Evolutionary conservation across 371 early-diverging fungal species (phyloP), one percentile per base, ranked within the genome.

Genomic region (Mucor mucedo): DNA sequence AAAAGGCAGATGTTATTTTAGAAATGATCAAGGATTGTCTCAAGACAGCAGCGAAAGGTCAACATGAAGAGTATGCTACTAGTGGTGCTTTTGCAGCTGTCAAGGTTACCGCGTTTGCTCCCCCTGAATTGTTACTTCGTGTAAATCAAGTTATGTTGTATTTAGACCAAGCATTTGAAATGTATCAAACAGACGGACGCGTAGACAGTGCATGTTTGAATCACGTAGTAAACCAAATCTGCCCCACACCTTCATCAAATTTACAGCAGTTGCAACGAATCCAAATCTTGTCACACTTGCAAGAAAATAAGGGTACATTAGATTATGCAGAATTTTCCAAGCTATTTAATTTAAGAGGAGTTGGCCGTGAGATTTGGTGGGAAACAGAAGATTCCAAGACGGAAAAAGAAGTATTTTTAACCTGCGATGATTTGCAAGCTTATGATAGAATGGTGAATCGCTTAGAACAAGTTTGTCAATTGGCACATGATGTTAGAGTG

Each of bases 61-160:
- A 84, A 54, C 78, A 52, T 14, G 53, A 61, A 38, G 47, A 80
- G 79, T 52, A 75, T 85, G 85, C 85, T 52, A 79, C 52, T 6
- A 55, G 55, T 16, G 45, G 49, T 29, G 53, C 85, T 33, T 93
- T 94, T 72, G 84, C 89, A 16, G 98, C 98, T 6, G 71, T 93
- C 75, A 97, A 97, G 72, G 75, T 96, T 47, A 96, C 98, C 14
- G 94, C 94, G 10, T 86, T 95, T 56, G 74, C 89, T 2, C 88
- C 93, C 5, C 93, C 95, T 0, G 75, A 80, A 38, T 66, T 93
- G 44, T 82, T 97, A 48, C 84, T 87, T 68, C 84, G 87, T 55
- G 83, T 93, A 69, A 89, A 93, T 35, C 79, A 75, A 30, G 74
- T 74, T 35, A 68, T 88, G 49, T 59, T 62, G 30, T 63, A 60